Percentiles rank a stretch among this genome's conserved stretches.
These are phyloP conservation scores for Coprinellus aureogranulatus DNA, from an alignment of 768 basidiomycete genomes.

Conservation along the genomic window DNA sequence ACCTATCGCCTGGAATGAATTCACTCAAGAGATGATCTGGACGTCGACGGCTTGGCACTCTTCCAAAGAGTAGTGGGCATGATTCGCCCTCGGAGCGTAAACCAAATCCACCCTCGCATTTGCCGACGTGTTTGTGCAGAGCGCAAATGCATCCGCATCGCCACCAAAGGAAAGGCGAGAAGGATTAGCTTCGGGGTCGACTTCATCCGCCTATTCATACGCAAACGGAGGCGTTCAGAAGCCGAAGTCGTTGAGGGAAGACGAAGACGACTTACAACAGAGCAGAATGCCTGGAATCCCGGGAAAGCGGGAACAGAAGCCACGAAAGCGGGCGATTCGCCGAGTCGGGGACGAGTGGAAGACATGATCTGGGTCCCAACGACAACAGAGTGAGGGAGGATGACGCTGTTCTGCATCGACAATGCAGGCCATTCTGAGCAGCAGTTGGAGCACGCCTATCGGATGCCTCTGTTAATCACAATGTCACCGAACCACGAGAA, in stretches of 20 bases:
- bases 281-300: constrained; percentile 40
- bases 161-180: constrained; percentile 38
- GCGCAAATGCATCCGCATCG: constrained; percentile 38
- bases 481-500: neutral
- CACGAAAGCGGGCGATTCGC: constrained; percentile 45
- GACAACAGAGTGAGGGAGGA: constrained; percentile 36
- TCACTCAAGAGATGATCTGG: constrained; percentile 27
- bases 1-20: neutral
- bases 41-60: constrained; percentile 38
- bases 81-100: constrained; percentile 40
- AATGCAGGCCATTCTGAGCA: constrained; percentile 44
- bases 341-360: constrained; percentile 34
- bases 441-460: constrained; percentile 38
- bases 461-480: neutral
- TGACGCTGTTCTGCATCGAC: constrained; percentile 37
- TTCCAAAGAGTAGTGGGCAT: constrained; percentile 38
- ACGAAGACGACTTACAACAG: constrained; percentile 27
- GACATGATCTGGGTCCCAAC: constrained; percentile 39
- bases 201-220: constrained; percentile 22
- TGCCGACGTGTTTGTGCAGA: constrained; percentile 41
- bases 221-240: neutral
- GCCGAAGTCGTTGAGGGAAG: neutral
- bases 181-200: constrained; percentile 23
- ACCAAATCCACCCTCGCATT: constrained; percentile 42
- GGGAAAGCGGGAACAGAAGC: constrained; percentile 44